Evolutionary conservation across 176 grass and related monocot genomes (phyloP).

Genomic region (Musa schizocarpa): DNA sequence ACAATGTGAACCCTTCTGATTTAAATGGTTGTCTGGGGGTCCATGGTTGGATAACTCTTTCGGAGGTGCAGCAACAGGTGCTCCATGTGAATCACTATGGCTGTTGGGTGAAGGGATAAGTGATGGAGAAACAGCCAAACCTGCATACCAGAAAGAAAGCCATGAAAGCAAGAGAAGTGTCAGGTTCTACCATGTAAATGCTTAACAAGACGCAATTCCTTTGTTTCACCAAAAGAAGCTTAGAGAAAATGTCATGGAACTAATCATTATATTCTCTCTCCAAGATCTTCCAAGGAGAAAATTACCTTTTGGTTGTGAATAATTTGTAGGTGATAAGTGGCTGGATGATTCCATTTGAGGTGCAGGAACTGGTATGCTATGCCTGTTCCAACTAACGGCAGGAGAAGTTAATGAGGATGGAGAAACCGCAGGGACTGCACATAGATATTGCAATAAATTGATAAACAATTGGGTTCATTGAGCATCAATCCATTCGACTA

Average conservation of each 20-base stretch:
- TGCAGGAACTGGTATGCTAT: conserved; percentile 25
- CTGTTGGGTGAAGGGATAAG: neutral
- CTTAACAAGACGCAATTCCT: neutral
- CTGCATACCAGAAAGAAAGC: neutral
- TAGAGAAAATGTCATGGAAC: neutral
- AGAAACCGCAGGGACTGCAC: conserved; percentile 22
- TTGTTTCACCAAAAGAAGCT: neutral
- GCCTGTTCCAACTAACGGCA: conserved; percentile 15
- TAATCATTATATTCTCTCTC: neutral
- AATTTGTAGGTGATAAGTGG: conserved; percentile 2
- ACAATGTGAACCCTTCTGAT: conserved; percentile 8
- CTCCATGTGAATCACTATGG: neutral
- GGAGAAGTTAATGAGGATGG: conserved; percentile 29
- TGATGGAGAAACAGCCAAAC: neutral
- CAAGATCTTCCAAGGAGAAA: conserved; percentile 16
- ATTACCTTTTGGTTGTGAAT: conserved; percentile 20
- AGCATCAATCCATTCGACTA: neutral
- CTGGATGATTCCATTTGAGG: conserved; percentile 20
- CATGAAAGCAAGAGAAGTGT: neutral
- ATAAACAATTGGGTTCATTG: conserved; percentile 6
- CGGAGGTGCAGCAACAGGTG: neutral
- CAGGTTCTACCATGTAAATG: neutral
- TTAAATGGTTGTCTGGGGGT: conserved; percentile 1
- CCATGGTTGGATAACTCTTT: conserved; percentile 8
- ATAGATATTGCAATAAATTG: conserved; percentile 23